Evolutionary conservation across 2,329 filamentous ascomycete species (phyloP).

Genomic region (Ophiostoma himal-ulmi): DNA sequence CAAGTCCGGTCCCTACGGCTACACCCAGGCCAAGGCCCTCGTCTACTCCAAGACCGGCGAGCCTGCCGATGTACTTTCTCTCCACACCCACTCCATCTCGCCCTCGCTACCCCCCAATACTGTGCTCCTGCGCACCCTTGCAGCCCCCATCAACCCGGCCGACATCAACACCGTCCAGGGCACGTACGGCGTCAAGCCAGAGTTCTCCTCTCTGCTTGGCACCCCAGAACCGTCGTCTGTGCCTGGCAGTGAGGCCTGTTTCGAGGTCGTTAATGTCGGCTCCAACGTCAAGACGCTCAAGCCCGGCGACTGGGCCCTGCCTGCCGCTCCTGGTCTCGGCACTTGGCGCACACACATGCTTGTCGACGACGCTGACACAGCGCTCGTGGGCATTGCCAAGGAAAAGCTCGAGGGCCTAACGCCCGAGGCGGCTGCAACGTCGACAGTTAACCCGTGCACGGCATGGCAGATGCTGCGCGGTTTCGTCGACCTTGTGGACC

Average conservation of each 20-base stretch:
- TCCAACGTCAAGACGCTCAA: constrained; percentile 48
- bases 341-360: constrained; percentile 93
- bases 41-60: constrained; percentile 70
- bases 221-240: constrained; percentile 71
- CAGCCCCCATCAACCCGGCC: constrained; percentile 89
- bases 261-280: constrained; percentile 73
- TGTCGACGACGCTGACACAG: constrained; percentile 44
- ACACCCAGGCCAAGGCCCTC: constrained; percentile 78
- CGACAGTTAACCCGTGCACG: constrained; percentile 87
- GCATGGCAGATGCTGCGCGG: constrained; percentile 89
- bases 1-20: constrained; percentile 65
- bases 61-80: constrained; percentile 50
- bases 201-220: constrained; percentile 67
- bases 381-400: constrained; percentile 56
- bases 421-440: constrained; percentile 75
- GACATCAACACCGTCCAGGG: constrained; percentile 98
- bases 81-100: constrained; percentile 72
- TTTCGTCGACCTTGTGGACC: constrained; percentile 52
- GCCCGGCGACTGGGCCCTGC: constrained; percentile 91
- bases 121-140: constrained; percentile 79
- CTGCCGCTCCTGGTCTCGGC: constrained; percentile 74
- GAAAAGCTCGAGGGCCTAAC: constrained; percentile 43
- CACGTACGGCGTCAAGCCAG: constrained; percentile 81
- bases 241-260: constrained; percentile 86
- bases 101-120: constrained; percentile 59